Percentiles rank a stretch among this genome's conserved stretches.
These are phyloP conservation scores for Helicocarpus griseus DNA, from an alignment of 2,329 filamentous ascomycete species.

Conservation along the genomic window DNA sequence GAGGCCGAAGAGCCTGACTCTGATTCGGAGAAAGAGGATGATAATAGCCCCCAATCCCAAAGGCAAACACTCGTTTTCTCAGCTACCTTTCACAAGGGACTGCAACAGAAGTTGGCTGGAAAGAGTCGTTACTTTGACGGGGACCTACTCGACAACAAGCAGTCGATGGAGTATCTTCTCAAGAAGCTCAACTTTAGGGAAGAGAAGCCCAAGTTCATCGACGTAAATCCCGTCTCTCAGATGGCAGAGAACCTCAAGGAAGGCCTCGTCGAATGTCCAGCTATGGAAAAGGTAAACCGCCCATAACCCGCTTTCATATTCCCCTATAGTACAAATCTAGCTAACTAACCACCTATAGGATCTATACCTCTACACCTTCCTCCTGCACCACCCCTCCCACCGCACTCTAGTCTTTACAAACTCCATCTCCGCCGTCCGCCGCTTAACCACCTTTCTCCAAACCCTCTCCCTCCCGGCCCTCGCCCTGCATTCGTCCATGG, in stretches of 20 bases:
- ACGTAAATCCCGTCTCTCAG: constrained; percentile 78
- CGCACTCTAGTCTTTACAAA: constrained; percentile 91
- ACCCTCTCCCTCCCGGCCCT: constrained; percentile 68
- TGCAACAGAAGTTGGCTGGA: constrained; percentile 83
- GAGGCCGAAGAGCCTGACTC: constrained; percentile 25
- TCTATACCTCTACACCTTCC: constrained; percentile 80
- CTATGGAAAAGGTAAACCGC: constrained; percentile 86
- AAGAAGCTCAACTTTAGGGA: constrained; percentile 82
- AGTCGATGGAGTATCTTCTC: constrained; percentile 87
- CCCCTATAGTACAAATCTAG: constrained; percentile 15
- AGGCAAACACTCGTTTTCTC: constrained; percentile 94
- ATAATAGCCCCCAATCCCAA: constrained; percentile 23
- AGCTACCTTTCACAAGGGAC: constrained; percentile 81
- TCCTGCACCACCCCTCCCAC: constrained; percentile 70
- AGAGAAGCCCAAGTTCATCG: constrained; percentile 77
- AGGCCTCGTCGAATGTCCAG: constrained; percentile 81
- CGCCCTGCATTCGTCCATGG: constrained; percentile 86
- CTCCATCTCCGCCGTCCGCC: constrained; percentile 84
- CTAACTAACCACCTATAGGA: constrained; percentile 46
- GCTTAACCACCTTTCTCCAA: constrained; percentile 73
- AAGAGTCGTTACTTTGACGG: constrained; percentile 52
- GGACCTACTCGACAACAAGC: constrained; percentile 59
- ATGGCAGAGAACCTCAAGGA: constrained; percentile 83
- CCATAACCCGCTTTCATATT: too few relatives aligned
- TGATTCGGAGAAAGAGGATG: constrained; percentile 34